Evolutionary conservation across 768 basidiomycete genomes (phyloP), one percentile per base, ranked within the genome.

Genomic region (Serendipita sp.): DNA sequence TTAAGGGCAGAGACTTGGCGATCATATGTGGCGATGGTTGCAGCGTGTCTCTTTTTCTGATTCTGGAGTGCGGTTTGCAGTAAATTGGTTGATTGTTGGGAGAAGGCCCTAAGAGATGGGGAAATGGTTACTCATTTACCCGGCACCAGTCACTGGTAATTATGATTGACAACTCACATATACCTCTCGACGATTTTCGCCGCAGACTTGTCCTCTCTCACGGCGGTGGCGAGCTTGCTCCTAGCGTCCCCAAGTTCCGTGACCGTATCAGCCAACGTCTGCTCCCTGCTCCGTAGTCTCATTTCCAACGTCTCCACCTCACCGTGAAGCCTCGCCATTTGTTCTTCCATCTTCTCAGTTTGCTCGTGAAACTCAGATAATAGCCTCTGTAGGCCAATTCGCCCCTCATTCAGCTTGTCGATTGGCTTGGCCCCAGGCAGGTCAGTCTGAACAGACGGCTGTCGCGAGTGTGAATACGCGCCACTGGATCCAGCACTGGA

Each of bases 161-260:
- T 16, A 66, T 24, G 38, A 8, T 10, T 37, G 46, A 13, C 15
- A 15, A 76, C 84, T 64, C 68, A 89, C 89, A 91, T 92, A 72
- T 92, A 92, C 44, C 87, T 81, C 32, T 88, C 82, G 34, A 92
- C 89, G 82, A 91, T 87, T 69, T 84, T 87, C 11, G 85, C 84
- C 2, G 89, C 89, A 0, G 85, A 80, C n/a, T 77, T 80, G 65
- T 91, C 88, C 58, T 90, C 86, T 16, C 83, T 71, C 67, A 77
- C 75, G 54, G 81, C 75, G 68, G 75, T 77, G 63, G 86, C 80
- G 15, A 88, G 74, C 67, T 83, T 82, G 0, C 77, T 73, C 47
- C 77, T 77, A 2, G 76, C 73, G 35, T 75, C 71, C 0, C 81
- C 78, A 13, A 86, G 73, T 64, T 80, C 77, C 0, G 68, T 68